Evolutionary conservation across 306 rosid species (phyloP), one percentile per base, ranked within the genome.

Genomic region (Cucumis hystrix): DNA sequence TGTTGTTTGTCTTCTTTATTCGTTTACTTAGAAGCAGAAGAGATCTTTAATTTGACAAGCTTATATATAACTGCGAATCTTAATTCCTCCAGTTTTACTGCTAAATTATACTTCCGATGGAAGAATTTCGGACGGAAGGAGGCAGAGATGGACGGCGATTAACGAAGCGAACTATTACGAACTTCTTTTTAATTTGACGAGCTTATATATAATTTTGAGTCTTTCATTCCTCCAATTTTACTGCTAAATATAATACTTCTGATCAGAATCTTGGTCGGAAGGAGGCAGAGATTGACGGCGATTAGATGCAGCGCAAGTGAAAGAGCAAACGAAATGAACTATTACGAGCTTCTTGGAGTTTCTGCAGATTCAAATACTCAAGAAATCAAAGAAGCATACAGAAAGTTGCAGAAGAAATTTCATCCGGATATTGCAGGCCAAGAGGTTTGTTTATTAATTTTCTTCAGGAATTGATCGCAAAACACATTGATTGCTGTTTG

Each of bases 351-450:
- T 84, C 93, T 88, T 57, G 91, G 90, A 54, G 86, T 90, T 87
- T 85, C 93, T 77, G 85, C 56, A 40, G 89, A 86, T 78, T 90
- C 97, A 52, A 79, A 84, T 64, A n/a, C 81, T 57, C 64, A 69
- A 67, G 80, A 83, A 83, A 89, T 92, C 75, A 92, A 83, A 86
- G 86, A 88, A 70, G 93, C 97, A 71, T 92, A 89, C 69, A 82
- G 93, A 78, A 89, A 88, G 80, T 81, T 89, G 87, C 97, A 90
- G 76, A 92, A 92, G 91, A 90, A 84, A 61, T 63, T 82, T 58
- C 97, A 92, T 80, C 97, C 97, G 10, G 97, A 92, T 82, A 83
- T 92, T 80, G 87, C 86, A 73, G 97, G 97, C 80, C 90, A 84
- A 73, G 52, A 92, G 97, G 97, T 90, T 76, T 10, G 97, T 88